Evolutionary conservation across 1,139 yeast species (phyloP).

Genomic region (Geotrichum phurueaensis): DNA sequence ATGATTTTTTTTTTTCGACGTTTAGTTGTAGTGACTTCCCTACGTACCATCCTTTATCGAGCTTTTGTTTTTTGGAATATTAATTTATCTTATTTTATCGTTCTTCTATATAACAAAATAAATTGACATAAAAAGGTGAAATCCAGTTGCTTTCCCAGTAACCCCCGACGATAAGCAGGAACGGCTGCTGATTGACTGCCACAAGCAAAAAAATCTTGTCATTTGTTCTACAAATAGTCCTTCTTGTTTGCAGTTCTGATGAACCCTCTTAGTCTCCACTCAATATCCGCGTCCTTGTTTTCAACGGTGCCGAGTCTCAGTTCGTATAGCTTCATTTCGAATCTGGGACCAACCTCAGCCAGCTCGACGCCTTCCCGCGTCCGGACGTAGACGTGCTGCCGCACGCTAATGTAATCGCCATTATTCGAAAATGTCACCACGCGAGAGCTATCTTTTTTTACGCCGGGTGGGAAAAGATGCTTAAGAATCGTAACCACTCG

Average conservation of each 20-base stretch:
- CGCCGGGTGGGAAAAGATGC: conserved; percentile 96
- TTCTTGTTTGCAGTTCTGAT: conserved; percentile 93
- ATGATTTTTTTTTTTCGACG: background rate
- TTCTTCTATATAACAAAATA: background rate
- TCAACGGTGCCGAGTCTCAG: conserved; percentile 85
- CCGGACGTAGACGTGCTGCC: conserved; percentile 91
- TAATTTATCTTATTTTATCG: background rate
- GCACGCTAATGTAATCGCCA: conserved; percentile 85
- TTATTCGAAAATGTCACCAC: conserved; percentile 86
- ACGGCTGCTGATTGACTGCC: background rate
- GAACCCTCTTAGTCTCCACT: conserved; percentile 91
- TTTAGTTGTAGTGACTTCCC: background rate
- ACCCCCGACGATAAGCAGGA: background rate
- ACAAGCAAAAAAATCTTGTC: background rate
- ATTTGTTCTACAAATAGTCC: conserved; percentile 52
- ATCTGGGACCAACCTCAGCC: conserved; percentile 97
- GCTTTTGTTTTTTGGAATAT: background rate
- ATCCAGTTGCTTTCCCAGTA: background rate
- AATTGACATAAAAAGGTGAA: background rate
- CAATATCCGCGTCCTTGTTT: conserved; percentile 95
- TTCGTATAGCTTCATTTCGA: conserved; percentile 91
- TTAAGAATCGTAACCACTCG: conserved; percentile 76
- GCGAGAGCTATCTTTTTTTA: conserved; percentile 77
- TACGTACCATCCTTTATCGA: background rate
- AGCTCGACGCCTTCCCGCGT: conserved; percentile 82